These are phyloP conservation scores for Pythium phragmiticola DNA, from an alignment of 352 stramenopile species.

Conservation along the genomic window DNA sequence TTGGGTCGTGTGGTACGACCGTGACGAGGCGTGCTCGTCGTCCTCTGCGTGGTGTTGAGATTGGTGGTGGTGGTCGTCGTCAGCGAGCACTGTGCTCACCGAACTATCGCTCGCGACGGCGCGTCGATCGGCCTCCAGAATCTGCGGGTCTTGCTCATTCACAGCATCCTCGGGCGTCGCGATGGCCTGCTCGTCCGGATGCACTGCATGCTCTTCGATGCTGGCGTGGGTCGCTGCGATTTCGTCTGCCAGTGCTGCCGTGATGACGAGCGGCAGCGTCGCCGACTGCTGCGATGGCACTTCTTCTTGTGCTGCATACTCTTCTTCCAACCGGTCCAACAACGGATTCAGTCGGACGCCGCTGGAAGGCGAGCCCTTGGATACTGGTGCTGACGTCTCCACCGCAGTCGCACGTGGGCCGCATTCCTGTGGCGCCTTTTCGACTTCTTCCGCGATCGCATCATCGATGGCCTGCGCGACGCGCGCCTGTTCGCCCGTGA, in stretches of 20 bases:
- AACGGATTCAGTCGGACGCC: slow-evolving; percentile 18
- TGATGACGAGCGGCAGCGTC: slow-evolving; percentile 26
- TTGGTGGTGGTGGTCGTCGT: slow-evolving; percentile 20
- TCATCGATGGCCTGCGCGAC: slow-evolving; percentile 65
- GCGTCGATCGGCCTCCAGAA: slow-evolving; percentile 12
- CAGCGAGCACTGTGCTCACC: slow-evolving; percentile 23
- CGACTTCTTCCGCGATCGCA: slow-evolving; percentile 42
- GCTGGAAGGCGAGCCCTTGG: not conserved
- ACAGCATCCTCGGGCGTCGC: not conserved
- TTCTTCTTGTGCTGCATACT: not conserved
- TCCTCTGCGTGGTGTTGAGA: slow-evolving; percentile 1
- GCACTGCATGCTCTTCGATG: not conserved
- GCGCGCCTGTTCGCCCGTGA: slow-evolving; percentile 63
- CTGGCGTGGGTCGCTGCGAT: not conserved
- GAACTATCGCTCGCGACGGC: slow-evolving; percentile 23
- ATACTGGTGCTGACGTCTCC: not conserved
- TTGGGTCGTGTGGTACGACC: slow-evolving; percentile 15
- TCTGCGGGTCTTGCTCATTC: not conserved
- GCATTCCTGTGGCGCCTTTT: slow-evolving; percentile 14
- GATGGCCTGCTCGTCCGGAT: not conserved
- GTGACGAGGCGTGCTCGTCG: slow-evolving; percentile 7
- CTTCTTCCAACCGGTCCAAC: slow-evolving; percentile 8
- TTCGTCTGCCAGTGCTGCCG: slow-evolving; percentile 10
- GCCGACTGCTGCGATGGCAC: not conserved
- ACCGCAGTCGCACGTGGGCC: slow-evolving; percentile 10